These are phyloP conservation scores for Huntiella bhutanensis DNA, from an alignment of 2,329 filamentous ascomycete genomes.

Conservation along the genomic window DNA sequence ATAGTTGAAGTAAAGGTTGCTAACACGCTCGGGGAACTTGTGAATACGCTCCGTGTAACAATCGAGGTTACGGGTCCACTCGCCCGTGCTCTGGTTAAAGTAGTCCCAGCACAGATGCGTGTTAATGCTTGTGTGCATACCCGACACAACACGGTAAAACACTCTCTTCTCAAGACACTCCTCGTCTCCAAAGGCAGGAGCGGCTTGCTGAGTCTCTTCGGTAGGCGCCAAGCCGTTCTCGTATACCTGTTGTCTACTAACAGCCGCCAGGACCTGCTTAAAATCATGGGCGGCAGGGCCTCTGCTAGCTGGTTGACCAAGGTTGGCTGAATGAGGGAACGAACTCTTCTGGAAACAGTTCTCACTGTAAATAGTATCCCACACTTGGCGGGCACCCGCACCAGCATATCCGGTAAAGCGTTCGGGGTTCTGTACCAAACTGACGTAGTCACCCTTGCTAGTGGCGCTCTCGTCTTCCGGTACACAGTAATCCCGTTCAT, in stretches of 20 bases:
- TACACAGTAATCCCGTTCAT: slow-evolving; percentile 90
- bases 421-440: slow-evolving; percentile 14
- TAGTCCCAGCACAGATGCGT: slow-evolving; percentile 93
- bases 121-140: slow-evolving; percentile 96
- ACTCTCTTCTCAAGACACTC: slow-evolving; percentile 97
- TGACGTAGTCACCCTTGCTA: slow-evolving; percentile 61
- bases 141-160: slow-evolving; percentile 85
- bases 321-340: slow-evolving; percentile 38
- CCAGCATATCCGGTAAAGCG: slow-evolving; percentile 86
- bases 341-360: slow-evolving; percentile 74
- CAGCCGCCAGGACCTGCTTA: slow-evolving; percentile 39
- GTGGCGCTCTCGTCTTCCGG: slow-evolving; percentile 79
- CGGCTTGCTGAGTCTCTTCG: slow-evolving; percentile 27
- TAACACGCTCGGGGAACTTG: slow-evolving; percentile 70
- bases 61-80: slow-evolving; percentile 76
- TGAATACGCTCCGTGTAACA: slow-evolving; percentile 85
- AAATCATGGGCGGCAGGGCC: slow-evolving; percentile 41
- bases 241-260: slow-evolving; percentile 40
- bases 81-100: slow-evolving; percentile 80
- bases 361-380: slow-evolving; percentile 91
- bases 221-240: slow-evolving; percentile 32
- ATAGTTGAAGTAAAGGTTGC: slow-evolving; percentile 98
- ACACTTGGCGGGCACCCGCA: slow-evolving; percentile 69
- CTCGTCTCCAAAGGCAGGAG: slow-evolving; percentile 58
- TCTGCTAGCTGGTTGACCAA: slow-evolving; percentile 24